Evolutionary conservation across 345 rosid genomes (phyloP).

Genomic region (Corchorus olitorius): DNA sequence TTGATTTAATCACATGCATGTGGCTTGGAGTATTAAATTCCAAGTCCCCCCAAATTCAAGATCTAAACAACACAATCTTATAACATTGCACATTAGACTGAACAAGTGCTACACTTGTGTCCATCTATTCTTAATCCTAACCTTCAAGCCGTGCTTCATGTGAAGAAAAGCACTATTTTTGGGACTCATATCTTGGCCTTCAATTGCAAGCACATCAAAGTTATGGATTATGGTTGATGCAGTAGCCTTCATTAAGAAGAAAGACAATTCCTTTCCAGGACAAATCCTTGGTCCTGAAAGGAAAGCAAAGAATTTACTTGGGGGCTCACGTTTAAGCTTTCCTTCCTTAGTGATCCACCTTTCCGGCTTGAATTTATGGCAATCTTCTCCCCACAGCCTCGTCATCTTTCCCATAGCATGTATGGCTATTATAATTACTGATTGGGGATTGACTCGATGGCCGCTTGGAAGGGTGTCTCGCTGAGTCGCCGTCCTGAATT

Average conservation of each 20-base stretch:
- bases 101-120: too few species aligned
- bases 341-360: slow-evolving; percentile 17
- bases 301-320: slow-evolving; percentile 38
- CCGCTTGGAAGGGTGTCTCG: slow-evolving; percentile 14
- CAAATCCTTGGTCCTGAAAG: slow-evolving; percentile 61
- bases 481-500: not conserved
- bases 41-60: too few species aligned
- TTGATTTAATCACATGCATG: too few species aligned
- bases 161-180: slow-evolving; percentile 28
- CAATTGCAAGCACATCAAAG: slow-evolving; percentile 25
- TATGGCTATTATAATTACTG: not conserved
- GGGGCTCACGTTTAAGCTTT: slow-evolving; percentile 31
- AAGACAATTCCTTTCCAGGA: slow-evolving; percentile 52
- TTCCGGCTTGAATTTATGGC: too few species aligned
- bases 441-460: not conserved
- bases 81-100: too few species aligned
- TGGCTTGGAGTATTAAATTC: too few species aligned
- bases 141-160: slow-evolving; percentile 28
- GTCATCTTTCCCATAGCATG: slow-evolving; percentile 40
- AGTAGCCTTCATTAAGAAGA: slow-evolving; percentile 33
- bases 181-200: slow-evolving; percentile 33
- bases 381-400: slow-evolving; percentile 37
- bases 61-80: too few species aligned
- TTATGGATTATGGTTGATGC: slow-evolving; percentile 26
- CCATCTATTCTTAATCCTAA: not conserved